A percentile compares a stretch with the other conserved stretches of the same genome.
phyloP scores from a whole-genome alignment of 257 asterid species.

The Galeopsis tetrahit region DNA sequence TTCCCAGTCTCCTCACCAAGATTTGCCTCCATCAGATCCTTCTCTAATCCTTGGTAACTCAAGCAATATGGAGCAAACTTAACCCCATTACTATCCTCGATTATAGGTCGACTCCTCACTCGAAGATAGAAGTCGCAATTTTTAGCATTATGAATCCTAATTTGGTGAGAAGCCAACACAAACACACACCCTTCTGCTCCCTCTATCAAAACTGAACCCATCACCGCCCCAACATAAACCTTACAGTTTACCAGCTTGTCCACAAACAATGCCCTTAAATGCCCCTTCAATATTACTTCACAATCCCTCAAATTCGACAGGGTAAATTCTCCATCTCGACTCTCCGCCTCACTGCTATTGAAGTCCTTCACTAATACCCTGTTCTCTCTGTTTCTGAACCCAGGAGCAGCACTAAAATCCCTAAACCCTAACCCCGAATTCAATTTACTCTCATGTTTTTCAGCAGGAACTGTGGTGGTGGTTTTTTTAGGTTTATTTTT shows the following conservation, averaged over 20 bases:
- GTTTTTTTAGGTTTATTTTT: slow-evolving; percentile 61
- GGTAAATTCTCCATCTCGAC: slow-evolving; percentile 64
- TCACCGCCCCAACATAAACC: slow-evolving; percentile 67
- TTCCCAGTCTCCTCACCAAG: slow-evolving; percentile 79
- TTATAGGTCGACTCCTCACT: slow-evolving; percentile 88
- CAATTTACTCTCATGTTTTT: slow-evolving; percentile 36
- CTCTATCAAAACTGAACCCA: slow-evolving; percentile 76
- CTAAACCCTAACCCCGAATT: slow-evolving; percentile 37
- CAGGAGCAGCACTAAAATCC: slow-evolving; percentile 48
- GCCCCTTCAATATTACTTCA: slow-evolving; percentile 71
- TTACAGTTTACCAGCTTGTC: slow-evolving; percentile 60
- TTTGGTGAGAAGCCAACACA: slow-evolving; percentile 82
- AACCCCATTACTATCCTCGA: slow-evolving; percentile 73
- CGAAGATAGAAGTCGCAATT: slow-evolving; percentile 78
- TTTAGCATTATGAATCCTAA: slow-evolving; percentile 76
- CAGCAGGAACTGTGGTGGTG: slow-evolving; percentile 32
- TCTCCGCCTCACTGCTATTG: slow-evolving; percentile 36
- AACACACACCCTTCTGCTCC: slow-evolving; percentile 68
- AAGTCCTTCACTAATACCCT: slow-evolving; percentile 64
- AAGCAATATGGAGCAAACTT: slow-evolving; percentile 78
- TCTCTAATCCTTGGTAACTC: slow-evolving; percentile 62
- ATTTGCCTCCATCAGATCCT: slow-evolving; percentile 71
- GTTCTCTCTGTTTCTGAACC: slow-evolving; percentile 58
- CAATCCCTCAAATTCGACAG: slow-evolving; percentile 66
- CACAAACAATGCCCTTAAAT: slow-evolving; percentile 77